phyloP scores from a whole-genome alignment of 1,284 basidiomycete species.

The Boletus semigastroideus region DNA sequence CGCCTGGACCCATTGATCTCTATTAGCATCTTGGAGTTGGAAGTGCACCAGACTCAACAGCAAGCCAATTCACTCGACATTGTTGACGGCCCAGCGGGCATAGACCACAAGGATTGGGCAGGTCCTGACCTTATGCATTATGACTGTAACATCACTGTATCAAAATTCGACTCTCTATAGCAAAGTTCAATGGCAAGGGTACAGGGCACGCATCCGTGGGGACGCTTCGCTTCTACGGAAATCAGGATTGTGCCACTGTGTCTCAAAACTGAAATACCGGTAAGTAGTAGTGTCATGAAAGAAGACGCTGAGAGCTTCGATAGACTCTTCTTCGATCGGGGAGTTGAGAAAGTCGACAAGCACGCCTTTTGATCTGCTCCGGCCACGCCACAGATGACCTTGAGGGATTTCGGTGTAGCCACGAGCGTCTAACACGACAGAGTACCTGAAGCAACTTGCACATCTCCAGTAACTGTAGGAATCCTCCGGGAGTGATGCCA shows the following conservation, averaged over 20 bases:
- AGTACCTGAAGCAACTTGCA: constrained; percentile 12
- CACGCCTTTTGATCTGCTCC: not conserved
- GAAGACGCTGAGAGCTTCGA: constrained; percentile 15
- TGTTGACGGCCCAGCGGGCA: no score
- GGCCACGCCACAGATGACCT: constrained; percentile 14
- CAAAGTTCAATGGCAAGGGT: constrained; percentile 7
- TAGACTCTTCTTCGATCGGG: constrained; percentile 11
- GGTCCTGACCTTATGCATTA: no score
- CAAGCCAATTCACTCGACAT: no score
- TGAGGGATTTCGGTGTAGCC: constrained; percentile 13
- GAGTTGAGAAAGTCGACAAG: constrained; percentile 6
- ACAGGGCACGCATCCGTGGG: not conserved
- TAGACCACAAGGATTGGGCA: no score
- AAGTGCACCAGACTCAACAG: no score
- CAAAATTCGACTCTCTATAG: not conserved
- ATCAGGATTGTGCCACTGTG: constrained; percentile 1
- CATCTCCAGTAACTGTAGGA: constrained; percentile 15
- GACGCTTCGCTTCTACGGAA: not conserved
- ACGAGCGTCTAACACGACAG: constrained; percentile 7
- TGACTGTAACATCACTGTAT: no score
- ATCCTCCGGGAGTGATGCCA: constrained; percentile 13
- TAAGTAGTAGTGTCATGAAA: constrained; percentile 13
- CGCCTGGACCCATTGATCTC: no score
- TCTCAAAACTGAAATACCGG: constrained; percentile 1
- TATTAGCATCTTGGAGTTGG: no score